phyloP scores from a whole-genome alignment of 1,284 basidiomycete genomes.

The Xerocomus cyaneibrunnescens region DNA sequence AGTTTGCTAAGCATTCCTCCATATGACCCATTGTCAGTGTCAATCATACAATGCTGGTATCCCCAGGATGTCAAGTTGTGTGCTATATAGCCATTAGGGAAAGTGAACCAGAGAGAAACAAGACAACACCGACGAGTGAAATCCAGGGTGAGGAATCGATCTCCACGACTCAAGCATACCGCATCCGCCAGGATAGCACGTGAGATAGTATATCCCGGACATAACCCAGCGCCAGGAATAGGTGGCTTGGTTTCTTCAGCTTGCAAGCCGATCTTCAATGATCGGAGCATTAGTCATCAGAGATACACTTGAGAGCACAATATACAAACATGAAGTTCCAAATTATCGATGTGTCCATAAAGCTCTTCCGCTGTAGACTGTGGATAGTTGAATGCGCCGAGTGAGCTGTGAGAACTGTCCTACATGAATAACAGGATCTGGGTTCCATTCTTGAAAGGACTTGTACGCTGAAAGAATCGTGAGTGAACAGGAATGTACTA shows the following conservation, averaged over 20 bases:
- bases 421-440: slow-evolving; percentile 60
- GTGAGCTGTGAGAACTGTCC: slow-evolving; percentile 19
- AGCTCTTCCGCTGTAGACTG: slow-evolving; percentile 65
- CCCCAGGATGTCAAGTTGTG: slow-evolving; percentile 77
- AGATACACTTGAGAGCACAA: background rate
- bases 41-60: slow-evolving; percentile 65
- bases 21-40: slow-evolving; percentile 64
- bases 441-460: slow-evolving; percentile 79
- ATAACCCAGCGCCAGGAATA: slow-evolving; percentile 75
- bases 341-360: slow-evolving; percentile 73
- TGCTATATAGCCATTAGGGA: slow-evolving; percentile 41
- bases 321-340: slow-evolving; percentile 65
- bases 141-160: slow-evolving; percentile 79
- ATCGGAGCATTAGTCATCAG: background rate
- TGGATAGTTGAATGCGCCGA: slow-evolving; percentile 6
- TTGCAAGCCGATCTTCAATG: slow-evolving; percentile 60
- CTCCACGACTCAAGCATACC: slow-evolving; percentile 68
- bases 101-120: background rate
- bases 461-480: slow-evolving; percentile 45
- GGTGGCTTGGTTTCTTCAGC: slow-evolving; percentile 73
- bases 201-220: slow-evolving; percentile 87
- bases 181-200: slow-evolving; percentile 84
- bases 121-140: slow-evolving; percentile 55
- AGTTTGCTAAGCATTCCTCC: slow-evolving; percentile 74
- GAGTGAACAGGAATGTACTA: background rate